Base-by-base conservation (phyloP, 2,329 filamentous ascomycete genomes). In the Hirsutella rhossiliensis region DNA sequence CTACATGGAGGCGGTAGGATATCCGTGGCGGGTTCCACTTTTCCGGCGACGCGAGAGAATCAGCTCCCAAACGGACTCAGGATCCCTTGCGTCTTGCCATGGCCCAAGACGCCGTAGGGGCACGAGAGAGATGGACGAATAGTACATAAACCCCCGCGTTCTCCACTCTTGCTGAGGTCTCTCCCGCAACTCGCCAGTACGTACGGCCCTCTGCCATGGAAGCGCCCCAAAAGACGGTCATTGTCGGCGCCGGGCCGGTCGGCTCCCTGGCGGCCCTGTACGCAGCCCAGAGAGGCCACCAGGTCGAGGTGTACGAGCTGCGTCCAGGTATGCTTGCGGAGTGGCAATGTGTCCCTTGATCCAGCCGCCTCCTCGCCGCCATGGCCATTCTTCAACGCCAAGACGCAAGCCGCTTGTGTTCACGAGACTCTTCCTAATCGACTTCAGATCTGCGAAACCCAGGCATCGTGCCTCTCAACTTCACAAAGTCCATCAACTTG, bases 401-500 rank as follows among this genome's bases (percentile, higher is more conserved):
- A 23, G 23, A 7, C 7, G 6, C 2, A 27, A 27, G 18, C 4
- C n/a, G 27, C 15, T 15, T 12, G 23, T n/a, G n/a, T n/a, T n/a
- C n/a, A n/a, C n/a, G n/a, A n/a, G n/a, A n/a, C n/a, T n/a, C n/a
- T n/a, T 23, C 6, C 40, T 42, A 20, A 45, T 30, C 28, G 28
- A 17, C 7, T 30, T n/a, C 30, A 97, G 92, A 98, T 67, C 80
- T 97, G 41, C 81, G 92, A 36, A 81, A 94, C 60, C 81, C 84
- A 3, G 75, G 78, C 3, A 95, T 86, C 1, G 80, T 81, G 28
- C 89, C 90, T 3, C 72, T 97, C 48, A 96, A 96, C 64, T 96
- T 96, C 59, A 94, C 89, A 48, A 94, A 88, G 62, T 97, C 92
- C n/a, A 98, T 98, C 69, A 98, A 98, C 59, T 68, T 98, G 44